Evolutionary conservation across 305 asterid species (phyloP), one percentile per base, ranked within the genome.

Genomic region (Fraxinus paxiana): DNA sequence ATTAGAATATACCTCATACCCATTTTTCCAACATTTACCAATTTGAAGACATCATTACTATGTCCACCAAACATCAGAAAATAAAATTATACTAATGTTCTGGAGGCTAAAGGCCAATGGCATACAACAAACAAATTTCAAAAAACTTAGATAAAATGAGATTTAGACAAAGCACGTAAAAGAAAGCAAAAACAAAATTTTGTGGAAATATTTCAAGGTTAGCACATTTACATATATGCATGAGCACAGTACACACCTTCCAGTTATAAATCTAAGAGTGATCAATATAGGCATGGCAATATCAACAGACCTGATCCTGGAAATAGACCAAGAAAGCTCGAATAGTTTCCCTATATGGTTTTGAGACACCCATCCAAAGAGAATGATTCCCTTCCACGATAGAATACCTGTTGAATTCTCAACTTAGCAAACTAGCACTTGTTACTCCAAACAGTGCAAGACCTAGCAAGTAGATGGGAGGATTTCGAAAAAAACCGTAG

Each of bases 331-430:
- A 86, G 81, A 96, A 96, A 59, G 99, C 89, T 86, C 98, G 91
- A 86, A 96, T 96, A 18, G 98, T 96, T 88, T 96, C 99, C 84
- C 99, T 83, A 85, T 94, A 96, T 3, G 98, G 97, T 88, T 94
- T 96, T 72, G 99, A 96, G 85, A 94, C 97, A 72, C 91, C 98
- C 82, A 72, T 82, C 99, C 99, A 94, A 26, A 94, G 87, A 77
- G 91, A 81, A 87, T 96, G 97, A 28, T 85, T 90, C 82, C 99
- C 98, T 89, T 96, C 99, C 80, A 96, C 98, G 77, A 96, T 90
- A 37, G 86, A 92, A 80, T 94, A 96, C 99, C 99, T 94, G 91
- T 79, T 80, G 79, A 85, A 78, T 74, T 76, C 17, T 82, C 78
- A 82, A 85, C 73, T 75, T 82, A 87, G 76, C 71, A 74, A 73